phyloP scores from a whole-genome alignment of 306 rosid species.

The Nissolia schottii region DNA sequence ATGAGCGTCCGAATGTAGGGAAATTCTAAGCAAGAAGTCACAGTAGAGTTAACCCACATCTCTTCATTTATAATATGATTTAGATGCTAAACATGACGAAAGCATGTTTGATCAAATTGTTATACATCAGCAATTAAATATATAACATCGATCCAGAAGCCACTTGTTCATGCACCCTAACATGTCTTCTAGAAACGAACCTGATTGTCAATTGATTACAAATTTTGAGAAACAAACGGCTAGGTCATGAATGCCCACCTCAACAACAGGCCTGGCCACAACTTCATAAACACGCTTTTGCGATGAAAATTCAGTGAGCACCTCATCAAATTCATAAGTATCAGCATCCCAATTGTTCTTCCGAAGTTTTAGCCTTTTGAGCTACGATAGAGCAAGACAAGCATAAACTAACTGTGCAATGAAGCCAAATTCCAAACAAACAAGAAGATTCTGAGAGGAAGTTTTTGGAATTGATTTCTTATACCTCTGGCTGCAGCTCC shows the following conservation, averaged over 20 bases:
- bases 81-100: not conserved
- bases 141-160: not conserved
- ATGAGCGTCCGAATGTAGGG: not conserved
- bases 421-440: constrained; percentile 1
- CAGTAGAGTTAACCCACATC: not conserved
- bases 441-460: not conserved
- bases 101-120: not conserved
- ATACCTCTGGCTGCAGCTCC: constrained; percentile 94
- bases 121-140: not conserved
- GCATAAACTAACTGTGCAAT: not conserved
- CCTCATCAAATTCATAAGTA: constrained; percentile 94
- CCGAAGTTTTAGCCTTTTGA: constrained; percentile 91
- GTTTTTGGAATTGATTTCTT: not conserved
- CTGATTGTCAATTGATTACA: constrained; percentile 5
- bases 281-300: constrained; percentile 97
- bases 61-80: not conserved
- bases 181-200: not conserved
- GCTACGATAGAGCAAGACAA: constrained; percentile 50
- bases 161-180: constrained; percentile 2
- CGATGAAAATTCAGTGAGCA: constrained; percentile 94
- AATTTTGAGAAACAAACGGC: constrained; percentile 3
- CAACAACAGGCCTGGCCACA: constrained; percentile 98
- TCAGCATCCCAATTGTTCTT: constrained; percentile 99
- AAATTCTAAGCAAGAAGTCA: not conserved
- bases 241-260: constrained; percentile 50